phyloP scores from a whole-genome alignment of 2,329 filamentous ascomycete genomes.

The Botrytis byssoidea region DNA sequence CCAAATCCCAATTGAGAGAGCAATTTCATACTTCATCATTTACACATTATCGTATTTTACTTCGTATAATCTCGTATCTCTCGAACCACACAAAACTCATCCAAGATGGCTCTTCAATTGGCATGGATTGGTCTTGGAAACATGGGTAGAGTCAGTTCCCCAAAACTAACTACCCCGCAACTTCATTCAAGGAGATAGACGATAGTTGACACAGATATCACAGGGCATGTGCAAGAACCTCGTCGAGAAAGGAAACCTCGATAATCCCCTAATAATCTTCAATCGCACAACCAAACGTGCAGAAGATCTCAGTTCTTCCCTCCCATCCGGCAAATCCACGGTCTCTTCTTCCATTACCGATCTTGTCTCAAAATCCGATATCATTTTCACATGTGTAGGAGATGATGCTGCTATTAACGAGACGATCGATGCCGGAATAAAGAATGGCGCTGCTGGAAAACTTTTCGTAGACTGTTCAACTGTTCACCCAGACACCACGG shows the following conservation, averaged over 20 bases:
- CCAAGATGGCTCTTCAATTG: constrained; percentile 57
- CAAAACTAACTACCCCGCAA: background rate
- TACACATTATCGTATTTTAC: background rate
- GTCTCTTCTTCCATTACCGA: constrained; percentile 64
- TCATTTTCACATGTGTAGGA: constrained; percentile 79
- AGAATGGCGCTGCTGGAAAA: constrained; percentile 62
- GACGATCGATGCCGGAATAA: constrained; percentile 57
- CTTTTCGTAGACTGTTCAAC: constrained; percentile 86
- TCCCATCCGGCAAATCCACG: constrained; percentile 61
- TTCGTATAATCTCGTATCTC: background rate
- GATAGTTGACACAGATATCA: constrained; percentile 2
- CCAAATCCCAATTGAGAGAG: background rate
- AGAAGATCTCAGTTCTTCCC: constrained; percentile 58
- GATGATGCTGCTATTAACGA: constrained; percentile 72
- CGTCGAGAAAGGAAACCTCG: constrained; percentile 70
- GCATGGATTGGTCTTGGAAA: constrained; percentile 84
- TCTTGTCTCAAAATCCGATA: constrained; percentile 65
- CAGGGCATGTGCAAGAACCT: constrained; percentile 80
- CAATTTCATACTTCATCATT: background rate
- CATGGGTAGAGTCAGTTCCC: constrained; percentile 71
- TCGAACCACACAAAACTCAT: constrained; percentile 19
- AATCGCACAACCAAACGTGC: constrained; percentile 73
- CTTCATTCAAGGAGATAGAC: background rate
- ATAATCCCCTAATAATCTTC: constrained; percentile 71
- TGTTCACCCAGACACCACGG: constrained; percentile 78